Conservation (phyloP, 228 moss, liverwort and hornwort genomes). For the Sphagnum magellanicum region DNA sequence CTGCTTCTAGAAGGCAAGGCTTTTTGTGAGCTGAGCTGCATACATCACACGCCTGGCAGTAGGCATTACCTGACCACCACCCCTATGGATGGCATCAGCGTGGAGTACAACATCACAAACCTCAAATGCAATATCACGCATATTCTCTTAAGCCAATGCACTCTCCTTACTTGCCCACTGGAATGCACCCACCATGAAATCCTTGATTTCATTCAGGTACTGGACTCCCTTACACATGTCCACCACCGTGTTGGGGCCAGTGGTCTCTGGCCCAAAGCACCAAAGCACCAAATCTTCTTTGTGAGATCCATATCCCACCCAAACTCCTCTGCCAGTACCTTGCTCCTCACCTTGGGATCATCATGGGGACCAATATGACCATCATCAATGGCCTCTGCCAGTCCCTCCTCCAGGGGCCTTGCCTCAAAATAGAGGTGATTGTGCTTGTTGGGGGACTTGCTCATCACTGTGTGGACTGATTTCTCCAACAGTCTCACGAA, state of each 20-base stretch:
- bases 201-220: slow-evolving; percentile 12
- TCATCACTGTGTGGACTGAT: slow-evolving; percentile 19
- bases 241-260: slow-evolving; percentile 16
- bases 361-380: slow-evolving; percentile 8
- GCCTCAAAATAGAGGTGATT: slow-evolving; percentile 23
- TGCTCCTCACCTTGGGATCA: neutral
- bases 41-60: slow-evolving; percentile 46
- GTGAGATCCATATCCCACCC: slow-evolving; percentile 13
- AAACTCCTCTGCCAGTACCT: slow-evolving; percentile 10
- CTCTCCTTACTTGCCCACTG: slow-evolving; percentile 6
- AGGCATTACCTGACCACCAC: slow-evolving; percentile 46
- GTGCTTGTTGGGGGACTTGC: slow-evolving; percentile 22
- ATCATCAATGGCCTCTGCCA: slow-evolving; percentile 21
- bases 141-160: slow-evolving; percentile 30
- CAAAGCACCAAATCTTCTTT: slow-evolving; percentile 16
- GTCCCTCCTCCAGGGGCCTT: slow-evolving; percentile 20
- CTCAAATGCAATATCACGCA: slow-evolving; percentile 46
- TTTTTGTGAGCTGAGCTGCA: slow-evolving; percentile 43
- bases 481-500: slow-evolving; percentile 21
- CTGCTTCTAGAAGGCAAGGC: slow-evolving; percentile 42
- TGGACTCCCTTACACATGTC: slow-evolving; percentile 9
- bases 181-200: slow-evolving; percentile 1
- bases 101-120: slow-evolving; percentile 56
- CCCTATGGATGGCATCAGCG: slow-evolving; percentile 46
- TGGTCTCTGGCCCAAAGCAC: slow-evolving; percentile 12